Conservation (phyloP, 2,329 filamentous ascomycete genomes). For the Tolypocladium cylindrosporum region DNA sequence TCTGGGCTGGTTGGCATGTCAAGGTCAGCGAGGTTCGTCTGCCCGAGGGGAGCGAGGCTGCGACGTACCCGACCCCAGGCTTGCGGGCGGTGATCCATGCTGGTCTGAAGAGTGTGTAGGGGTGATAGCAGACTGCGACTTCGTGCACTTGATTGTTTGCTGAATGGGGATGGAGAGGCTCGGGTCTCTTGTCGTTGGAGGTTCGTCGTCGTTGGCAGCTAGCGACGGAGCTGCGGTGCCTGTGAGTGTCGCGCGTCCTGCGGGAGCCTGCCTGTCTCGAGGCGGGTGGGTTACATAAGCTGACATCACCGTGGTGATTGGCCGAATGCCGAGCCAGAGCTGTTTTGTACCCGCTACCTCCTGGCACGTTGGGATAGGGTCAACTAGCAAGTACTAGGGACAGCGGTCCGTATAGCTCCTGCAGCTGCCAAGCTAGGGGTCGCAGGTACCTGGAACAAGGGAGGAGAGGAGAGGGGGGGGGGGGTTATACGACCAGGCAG, state of each 20-base stretch:
- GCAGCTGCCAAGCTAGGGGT: neutral
- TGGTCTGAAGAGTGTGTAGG: neutral
- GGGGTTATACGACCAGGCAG: neutral
- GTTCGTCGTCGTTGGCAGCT: slow-evolving; percentile 4
- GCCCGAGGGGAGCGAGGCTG: neutral
- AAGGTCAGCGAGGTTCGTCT: slow-evolving; percentile 6
- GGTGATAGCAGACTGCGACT: neutral
- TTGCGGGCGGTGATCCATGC: slow-evolving; percentile 65
- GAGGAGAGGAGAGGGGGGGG: neutral
- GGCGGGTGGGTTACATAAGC: slow-evolving; percentile 18
- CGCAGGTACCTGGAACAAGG: neutral
- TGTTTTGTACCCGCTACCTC: slow-evolving; percentile 1
- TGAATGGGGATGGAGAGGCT: neutral
- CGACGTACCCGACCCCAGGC: slow-evolving; percentile 60
- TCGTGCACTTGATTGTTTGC: neutral
- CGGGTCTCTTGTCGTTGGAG: neutral
- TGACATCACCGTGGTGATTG: slow-evolving; percentile 16
- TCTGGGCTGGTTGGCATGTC: slow-evolving; percentile 56
- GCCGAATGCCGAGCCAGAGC: slow-evolving; percentile 6
- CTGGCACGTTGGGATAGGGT: neutral
- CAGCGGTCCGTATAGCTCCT: neutral
- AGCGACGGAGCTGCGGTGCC: slow-evolving; percentile 9
- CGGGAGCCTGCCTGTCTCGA: slow-evolving; percentile 21
- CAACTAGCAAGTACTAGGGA: neutral
- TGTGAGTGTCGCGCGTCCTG: slow-evolving; percentile 20